phyloP scores from a whole-genome alignment of 495 filamentous ascomycete genomes.

The Massariosphaeria phaeospora region DNA sequence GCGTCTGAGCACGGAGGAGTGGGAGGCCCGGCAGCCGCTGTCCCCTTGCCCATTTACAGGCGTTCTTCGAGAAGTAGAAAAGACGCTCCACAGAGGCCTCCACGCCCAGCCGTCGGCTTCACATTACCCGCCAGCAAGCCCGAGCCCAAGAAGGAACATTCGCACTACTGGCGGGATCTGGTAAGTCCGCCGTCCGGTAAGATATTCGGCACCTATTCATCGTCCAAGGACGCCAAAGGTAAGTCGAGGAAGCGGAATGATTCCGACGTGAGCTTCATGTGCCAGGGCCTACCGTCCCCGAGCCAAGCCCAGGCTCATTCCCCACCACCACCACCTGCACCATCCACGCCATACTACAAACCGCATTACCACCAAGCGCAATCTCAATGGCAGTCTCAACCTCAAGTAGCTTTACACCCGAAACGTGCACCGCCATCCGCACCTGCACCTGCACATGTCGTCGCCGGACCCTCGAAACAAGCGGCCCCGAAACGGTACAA shows the following conservation, averaged over 20 bases:
- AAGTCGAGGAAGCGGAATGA: background rate
- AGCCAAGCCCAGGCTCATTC: background rate
- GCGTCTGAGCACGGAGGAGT: conserved; percentile 10
- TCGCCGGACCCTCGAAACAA: no score
- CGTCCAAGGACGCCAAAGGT: background rate
- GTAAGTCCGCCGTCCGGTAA: background rate
- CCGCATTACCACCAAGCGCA: no score
- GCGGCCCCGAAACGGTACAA: no score
- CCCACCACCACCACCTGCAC: no score
- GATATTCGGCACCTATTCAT: conserved; percentile 1
- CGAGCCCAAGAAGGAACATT: no score
- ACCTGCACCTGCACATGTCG: no score
- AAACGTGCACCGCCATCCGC: no score
- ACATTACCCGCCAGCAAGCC: no score
- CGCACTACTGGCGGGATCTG: background rate
- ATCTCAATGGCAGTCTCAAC: no score
- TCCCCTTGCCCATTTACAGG: conserved; percentile 8
- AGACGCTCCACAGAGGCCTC: background rate
- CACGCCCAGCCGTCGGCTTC: no score
- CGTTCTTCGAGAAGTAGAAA: background rate
- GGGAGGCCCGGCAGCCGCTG: conserved; percentile 1
- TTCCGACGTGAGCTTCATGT: conserved; percentile 25
- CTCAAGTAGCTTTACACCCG: no score
- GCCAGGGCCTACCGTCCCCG: conserved; percentile 3
- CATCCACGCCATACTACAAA: background rate